Conservation (phyloP, 306 rosid genomes). For the Citrullus mucosospermus region DNA sequence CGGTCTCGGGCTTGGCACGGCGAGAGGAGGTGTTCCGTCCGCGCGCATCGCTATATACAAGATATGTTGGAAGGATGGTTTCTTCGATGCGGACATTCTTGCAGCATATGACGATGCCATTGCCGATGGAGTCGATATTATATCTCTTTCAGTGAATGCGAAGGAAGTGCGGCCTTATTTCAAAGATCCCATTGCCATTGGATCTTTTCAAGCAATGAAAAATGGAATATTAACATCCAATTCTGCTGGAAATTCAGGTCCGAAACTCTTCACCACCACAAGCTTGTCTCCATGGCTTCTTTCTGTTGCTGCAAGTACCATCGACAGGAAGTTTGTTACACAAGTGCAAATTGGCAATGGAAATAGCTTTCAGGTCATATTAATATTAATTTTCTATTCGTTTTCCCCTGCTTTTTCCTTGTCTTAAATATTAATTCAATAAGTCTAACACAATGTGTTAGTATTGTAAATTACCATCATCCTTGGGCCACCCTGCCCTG, state of each 20-base stretch:
- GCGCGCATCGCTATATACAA: constrained; percentile 27
- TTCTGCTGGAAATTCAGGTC: background rate
- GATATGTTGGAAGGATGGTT: constrained; percentile 10
- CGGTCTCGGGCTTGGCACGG: constrained; percentile 21
- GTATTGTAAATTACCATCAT: no score
- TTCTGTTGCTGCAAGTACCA: background rate
- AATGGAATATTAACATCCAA: background rate
- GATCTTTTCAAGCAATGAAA: constrained; percentile 43
- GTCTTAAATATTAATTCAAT: no score
- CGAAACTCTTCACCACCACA: background rate
- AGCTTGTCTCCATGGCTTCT: background rate
- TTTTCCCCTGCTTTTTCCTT: no score
- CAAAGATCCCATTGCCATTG: constrained; percentile 18
- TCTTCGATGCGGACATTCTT: background rate
- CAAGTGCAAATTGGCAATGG: background rate
- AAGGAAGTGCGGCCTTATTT: fast-evolving
- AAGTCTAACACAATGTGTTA: no score
- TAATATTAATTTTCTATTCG: no score
- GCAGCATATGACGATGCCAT: constrained; percentile 30
- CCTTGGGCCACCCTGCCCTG: no score
- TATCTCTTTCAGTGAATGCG: constrained; percentile 14
- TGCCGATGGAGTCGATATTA: constrained; percentile 32
- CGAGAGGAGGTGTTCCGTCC: constrained; percentile 19
- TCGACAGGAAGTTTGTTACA: background rate
- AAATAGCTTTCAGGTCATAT: background rate